A percentile compares a stretch with the other conserved stretches of the same genome.
These are phyloP conservation scores for Mortierella sp. DNA, from an alignment of 371 early-diverging fungal species.

Conservation along the genomic window DNA sequence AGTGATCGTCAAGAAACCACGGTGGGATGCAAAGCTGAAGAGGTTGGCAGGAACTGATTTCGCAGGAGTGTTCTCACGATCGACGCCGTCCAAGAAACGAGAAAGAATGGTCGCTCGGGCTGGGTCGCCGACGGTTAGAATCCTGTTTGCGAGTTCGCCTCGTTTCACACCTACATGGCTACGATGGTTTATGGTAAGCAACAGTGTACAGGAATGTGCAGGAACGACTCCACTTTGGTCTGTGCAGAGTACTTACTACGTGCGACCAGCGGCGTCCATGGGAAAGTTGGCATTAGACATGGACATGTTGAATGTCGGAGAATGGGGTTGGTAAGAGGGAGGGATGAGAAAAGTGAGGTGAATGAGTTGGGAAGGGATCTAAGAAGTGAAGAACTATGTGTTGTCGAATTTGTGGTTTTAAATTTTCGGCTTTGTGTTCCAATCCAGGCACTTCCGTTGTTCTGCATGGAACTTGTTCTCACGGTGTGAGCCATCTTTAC, in stretches of 20 bases:
- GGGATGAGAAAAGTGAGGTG: slow-evolving; percentile 11
- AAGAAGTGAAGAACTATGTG: too few species aligned
- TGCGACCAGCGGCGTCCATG: slow-evolving; percentile 79
- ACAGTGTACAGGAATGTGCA: neutral
- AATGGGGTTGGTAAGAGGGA: slow-evolving; percentile 5
- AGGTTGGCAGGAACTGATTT: slow-evolving; percentile 64
- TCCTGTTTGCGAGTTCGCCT: slow-evolving; percentile 91
- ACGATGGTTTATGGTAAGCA: neutral
- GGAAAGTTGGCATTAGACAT: slow-evolving; percentile 88
- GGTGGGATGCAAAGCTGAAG: slow-evolving; percentile 65
- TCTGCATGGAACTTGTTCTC: too few species aligned
- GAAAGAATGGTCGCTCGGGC: slow-evolving; percentile 81
- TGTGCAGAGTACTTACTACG: slow-evolving; percentile 67
- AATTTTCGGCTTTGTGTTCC: too few species aligned
- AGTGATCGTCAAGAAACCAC: slow-evolving; percentile 94
- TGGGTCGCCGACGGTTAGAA: slow-evolving; percentile 94
- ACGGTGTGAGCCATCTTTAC: too few species aligned
- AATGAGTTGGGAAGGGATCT: neutral
- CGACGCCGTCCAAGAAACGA: slow-evolving; percentile 66
- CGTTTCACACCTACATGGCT: slow-evolving; percentile 81
- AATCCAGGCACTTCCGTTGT: too few species aligned
- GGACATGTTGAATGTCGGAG: slow-evolving; percentile 31
- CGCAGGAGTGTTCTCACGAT: slow-evolving; percentile 54
- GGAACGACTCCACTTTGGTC: too few species aligned
- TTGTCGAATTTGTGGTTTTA: too few species aligned